A percentile compares a stretch with the other conserved stretches of the same genome.
These are phyloP conservation scores for Monosporascus sp. DNA, from an alignment of 2,329 filamentous ascomycete genomes.

Conservation along the genomic window DNA sequence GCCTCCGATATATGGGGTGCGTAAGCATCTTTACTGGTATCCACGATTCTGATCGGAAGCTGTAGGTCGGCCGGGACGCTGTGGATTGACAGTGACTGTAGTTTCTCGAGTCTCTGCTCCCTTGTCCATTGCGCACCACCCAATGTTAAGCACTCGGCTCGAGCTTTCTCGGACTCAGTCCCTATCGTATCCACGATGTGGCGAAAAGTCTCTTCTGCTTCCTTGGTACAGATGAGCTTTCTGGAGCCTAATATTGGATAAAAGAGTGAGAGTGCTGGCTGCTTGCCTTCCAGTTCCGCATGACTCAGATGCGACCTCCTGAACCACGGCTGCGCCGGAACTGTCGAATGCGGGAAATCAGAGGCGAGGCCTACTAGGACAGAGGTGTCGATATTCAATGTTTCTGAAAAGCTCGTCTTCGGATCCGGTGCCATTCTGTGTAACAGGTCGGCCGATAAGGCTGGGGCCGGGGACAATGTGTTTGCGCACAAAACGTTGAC, in stretches of 20 bases:
- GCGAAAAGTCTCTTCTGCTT: conserved; percentile 61
- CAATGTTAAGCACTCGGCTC: conserved; percentile 55
- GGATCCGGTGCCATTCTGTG: conserved; percentile 23
- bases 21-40: conserved; percentile 34
- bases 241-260: conserved; percentile 56
- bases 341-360: conserved; percentile 59
- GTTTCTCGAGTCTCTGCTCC: conserved; percentile 20
- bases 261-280: conserved; percentile 55
- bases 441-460: conserved; percentile 17
- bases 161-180: conserved; percentile 52
- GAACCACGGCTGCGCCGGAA: conserved; percentile 32
- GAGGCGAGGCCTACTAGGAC: conserved; percentile 68
- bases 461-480: conserved; percentile 10
- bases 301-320: conserved; percentile 59
- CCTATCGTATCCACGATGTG: conserved; percentile 61
- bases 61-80: conserved; percentile 30
- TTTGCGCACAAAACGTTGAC: conserved; percentile 19
- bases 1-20: conserved; percentile 16
- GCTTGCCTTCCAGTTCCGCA: conserved; percentile 57
- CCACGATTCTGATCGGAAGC: conserved; percentile 55
- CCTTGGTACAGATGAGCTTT: conserved; percentile 59
- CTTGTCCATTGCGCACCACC: conserved; percentile 15
- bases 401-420: conserved; percentile 15
- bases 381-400: conserved; percentile 60
- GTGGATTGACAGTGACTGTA: conserved; percentile 33